phyloP scores from a whole-genome alignment of 805 yeast genomes.

The Sugiyamaella marilandica region DNA sequence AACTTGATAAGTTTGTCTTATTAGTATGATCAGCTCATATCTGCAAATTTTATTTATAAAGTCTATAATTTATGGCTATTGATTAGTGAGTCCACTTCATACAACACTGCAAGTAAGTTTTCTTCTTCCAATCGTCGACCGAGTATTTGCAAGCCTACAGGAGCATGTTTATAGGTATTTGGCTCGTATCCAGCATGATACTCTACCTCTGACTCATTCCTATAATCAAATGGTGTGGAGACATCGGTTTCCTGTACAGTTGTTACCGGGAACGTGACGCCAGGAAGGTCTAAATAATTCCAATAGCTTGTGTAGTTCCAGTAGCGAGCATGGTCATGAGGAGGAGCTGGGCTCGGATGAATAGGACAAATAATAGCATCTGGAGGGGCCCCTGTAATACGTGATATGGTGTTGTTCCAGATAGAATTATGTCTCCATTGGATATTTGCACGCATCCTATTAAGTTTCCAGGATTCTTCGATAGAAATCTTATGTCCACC shows the following conservation, averaged over 20 bases:
- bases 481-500: conserved; percentile 21
- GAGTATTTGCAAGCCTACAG: conserved; percentile 50
- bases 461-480: conserved; percentile 9
- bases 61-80: too few relatives aligned
- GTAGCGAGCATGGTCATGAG: conserved; percentile 55
- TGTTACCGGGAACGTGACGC: conserved; percentile 34
- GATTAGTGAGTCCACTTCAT: not conserved
- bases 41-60: not conserved
- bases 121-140: conserved; percentile 58
- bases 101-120: conserved; percentile 1
- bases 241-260: not conserved
- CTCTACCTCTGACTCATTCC: not conserved
- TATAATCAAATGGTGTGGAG: not conserved
- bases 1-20: conserved; percentile 5
- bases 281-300: conserved; percentile 69
- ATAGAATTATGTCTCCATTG: conserved; percentile 3
- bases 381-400: not conserved
- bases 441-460: not conserved
- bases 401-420: conserved; percentile 5
- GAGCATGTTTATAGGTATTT: not conserved
- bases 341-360: conserved; percentile 69
- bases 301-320: conserved; percentile 80
- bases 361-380: conserved; percentile 12
- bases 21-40: conserved; percentile 3
- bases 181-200: not conserved